Evolutionary conservation across 2,329 filamentous ascomycete species (phyloP), one percentile per base, ranked within the genome.

Genomic region (Exophiala viscosa): DNA sequence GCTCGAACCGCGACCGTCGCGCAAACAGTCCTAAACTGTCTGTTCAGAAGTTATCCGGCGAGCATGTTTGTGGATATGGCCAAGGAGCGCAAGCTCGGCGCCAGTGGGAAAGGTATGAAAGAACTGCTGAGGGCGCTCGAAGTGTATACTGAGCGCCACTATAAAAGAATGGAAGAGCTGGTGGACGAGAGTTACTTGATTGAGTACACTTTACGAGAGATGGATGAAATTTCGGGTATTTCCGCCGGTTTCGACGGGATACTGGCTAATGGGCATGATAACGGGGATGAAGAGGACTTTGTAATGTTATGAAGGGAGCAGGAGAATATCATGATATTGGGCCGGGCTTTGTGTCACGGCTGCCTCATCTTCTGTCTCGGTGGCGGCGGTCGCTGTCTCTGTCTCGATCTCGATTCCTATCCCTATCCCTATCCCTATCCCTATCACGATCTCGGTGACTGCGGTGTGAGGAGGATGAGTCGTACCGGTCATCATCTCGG

Each of bases 141-240:
- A 62, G 88, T 87, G 13, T 97, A 99, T 68, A 96, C 91, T 0
- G 90, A 97, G 70, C 81, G 91, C 60, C 93, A 99, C 69, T 96
- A 95, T 70, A 87, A 86, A 69, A 81, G 92, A 49, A 80, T 93
- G 62, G 91, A 96, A 68, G 92, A 95, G 65, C 74, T 96, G 62
- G 83, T 91, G 36, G 92, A 97, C 67, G 93, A 97, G 75, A 95
- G 91, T 66, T 97, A 91, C 71, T 72, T 99, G 64, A 82, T 97
- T 36, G 90, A 96, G 70, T 97, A 95, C 79, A 95, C 92, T 58
- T 75, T 97, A 58, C 81, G 85, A 65, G 88, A 96, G 74, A 97
- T 97, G 91, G 90, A 95, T 66, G 87, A 79, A 67, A 78, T 86
- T 56, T 75, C 67, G 55, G 76, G 66, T 54, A 73, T 34, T 45